phyloP scores from a whole-genome alignment of 139 green algal genomes.

The Dunaliella primolecta region DNA sequence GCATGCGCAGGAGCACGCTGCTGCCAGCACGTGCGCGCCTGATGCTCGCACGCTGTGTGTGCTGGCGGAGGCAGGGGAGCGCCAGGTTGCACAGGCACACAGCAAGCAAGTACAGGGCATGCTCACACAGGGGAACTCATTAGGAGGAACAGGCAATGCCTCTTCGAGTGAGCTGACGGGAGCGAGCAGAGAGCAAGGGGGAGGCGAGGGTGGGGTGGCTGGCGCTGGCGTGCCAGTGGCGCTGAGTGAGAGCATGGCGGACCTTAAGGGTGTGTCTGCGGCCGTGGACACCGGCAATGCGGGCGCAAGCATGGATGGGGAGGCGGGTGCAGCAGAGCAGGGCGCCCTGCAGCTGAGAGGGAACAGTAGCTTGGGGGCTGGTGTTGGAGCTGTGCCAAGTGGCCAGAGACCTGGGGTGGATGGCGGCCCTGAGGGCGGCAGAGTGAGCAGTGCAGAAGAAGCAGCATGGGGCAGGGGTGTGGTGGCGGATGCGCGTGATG shows the following conservation, averaged over 20 bases:
- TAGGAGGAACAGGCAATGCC: not conserved
- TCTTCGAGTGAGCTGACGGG: not conserved
- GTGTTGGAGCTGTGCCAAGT: no score
- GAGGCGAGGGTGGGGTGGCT: not conserved
- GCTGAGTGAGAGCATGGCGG: conserved; percentile 14
- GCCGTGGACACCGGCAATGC: no score
- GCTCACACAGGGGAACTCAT: no score
- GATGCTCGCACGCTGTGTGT: not conserved
- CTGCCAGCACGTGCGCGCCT: not conserved
- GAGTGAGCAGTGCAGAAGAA: not conserved
- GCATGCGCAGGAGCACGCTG: not conserved
- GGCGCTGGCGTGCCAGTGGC: not conserved
- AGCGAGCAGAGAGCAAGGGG: not conserved
- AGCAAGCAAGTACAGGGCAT: not conserved
- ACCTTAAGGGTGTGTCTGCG: conserved; percentile 1
- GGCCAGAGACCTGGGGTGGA: no score
- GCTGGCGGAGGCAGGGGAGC: not conserved
- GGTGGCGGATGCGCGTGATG: not conserved
- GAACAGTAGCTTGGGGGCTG: no score
- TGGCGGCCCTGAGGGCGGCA: no score
- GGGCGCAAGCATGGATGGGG: no score
- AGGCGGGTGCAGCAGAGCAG: no score
- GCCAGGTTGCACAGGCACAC: not conserved
- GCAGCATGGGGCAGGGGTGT: not conserved
- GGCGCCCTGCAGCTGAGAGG: no score